Base-by-base conservation (phyloP, 495 filamentous ascomycete genomes). In the Corynascus novoguineensis region DNA sequence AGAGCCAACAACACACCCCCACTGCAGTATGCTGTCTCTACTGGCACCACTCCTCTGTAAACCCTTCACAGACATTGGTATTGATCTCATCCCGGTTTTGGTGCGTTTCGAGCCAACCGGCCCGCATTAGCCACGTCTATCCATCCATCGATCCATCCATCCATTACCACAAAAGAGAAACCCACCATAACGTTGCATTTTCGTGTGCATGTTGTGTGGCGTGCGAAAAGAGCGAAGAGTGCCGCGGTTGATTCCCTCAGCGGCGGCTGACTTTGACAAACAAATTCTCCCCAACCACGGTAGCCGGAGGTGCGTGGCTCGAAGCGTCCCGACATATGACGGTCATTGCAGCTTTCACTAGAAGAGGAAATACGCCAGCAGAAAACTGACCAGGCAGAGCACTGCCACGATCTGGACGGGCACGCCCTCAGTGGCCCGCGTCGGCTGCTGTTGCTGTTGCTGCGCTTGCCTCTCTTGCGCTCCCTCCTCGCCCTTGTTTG, bases 331-430 rank as follows among this genome's bases (percentile, higher is more conserved):
- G 0, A 15, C 1, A 12, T 29, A 21, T 6, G 17, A n/a, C n/a
- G n/a, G n/a, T n/a, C n/a, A n/a, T n/a, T n/a, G 10, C 46, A 22
- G 28, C 28, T 34, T 50, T 19, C 9, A 25, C 40, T 83, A 98
- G 69, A 97, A 97, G 72, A 98, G 88, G 64, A 96, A 80, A 71
- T 96, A 98, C 3, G 89, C 95, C 63, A 97, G 78, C 68, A 98
- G 73, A 75, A 98, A 98, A 74, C 89, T 86, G 55, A 92, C 58
- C 70, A 98, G 76, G 64, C 93, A 97, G 47, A 98, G 75, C 14
- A 77, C 78, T 22, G 93, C 93, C 50, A 87, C 87, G 50, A 89
- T 80, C 70, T 91, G 86, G 42, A 98, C 80, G 0, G 93, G 85
- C n/a, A 98, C 90, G 25, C 92, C 92, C 29, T 84, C 77, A 38